These are phyloP conservation scores for Metschnikowia picachoensis DNA, from an alignment of 805 yeast genomes.

Conservation along the genomic window DNA sequence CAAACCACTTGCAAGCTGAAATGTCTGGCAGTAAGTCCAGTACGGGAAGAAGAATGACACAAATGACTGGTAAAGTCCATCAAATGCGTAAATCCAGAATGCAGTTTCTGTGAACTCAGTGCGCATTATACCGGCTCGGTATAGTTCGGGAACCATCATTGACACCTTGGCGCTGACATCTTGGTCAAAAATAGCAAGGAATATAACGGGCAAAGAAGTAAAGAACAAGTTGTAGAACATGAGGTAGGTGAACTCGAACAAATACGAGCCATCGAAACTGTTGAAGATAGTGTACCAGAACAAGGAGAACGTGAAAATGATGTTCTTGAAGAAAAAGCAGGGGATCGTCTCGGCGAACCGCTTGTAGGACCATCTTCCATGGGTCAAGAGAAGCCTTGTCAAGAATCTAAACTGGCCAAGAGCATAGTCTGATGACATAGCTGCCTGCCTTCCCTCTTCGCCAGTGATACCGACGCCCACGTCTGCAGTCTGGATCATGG, in stretches of 20 bases:
- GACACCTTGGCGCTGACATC: conserved; percentile 67
- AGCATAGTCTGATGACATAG: conserved; percentile 81
- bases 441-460: conserved; percentile 84
- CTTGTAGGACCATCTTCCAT: conserved; percentile 81
- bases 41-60: conserved; percentile 68
- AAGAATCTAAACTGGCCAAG: conserved; percentile 74
- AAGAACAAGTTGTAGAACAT: conserved; percentile 79
- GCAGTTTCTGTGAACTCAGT: conserved; percentile 57
- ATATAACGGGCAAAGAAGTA: conserved; percentile 74
- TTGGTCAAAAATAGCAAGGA: conserved; percentile 70
- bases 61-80: conserved; percentile 70
- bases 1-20: conserved; percentile 48
- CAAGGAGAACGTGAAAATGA: conserved; percentile 65
- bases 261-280: conserved; percentile 70
- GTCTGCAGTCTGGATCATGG: conserved; percentile 84
- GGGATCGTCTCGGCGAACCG: conserved; percentile 76
- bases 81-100: conserved; percentile 60
- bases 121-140: conserved; percentile 63
- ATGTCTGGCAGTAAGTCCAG: conserved; percentile 44
- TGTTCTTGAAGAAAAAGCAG: conserved; percentile 73
- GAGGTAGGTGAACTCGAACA: conserved; percentile 73
- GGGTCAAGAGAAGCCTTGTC: conserved; percentile 62
- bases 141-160: conserved; percentile 65
- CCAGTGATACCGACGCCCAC: conserved; percentile 87
- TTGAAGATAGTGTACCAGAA: conserved; percentile 74